Evolutionary conservation across 371 early-diverging fungal species (phyloP), one percentile per base, ranked within the genome.

Genomic region (Mortierella sp.): DNA sequence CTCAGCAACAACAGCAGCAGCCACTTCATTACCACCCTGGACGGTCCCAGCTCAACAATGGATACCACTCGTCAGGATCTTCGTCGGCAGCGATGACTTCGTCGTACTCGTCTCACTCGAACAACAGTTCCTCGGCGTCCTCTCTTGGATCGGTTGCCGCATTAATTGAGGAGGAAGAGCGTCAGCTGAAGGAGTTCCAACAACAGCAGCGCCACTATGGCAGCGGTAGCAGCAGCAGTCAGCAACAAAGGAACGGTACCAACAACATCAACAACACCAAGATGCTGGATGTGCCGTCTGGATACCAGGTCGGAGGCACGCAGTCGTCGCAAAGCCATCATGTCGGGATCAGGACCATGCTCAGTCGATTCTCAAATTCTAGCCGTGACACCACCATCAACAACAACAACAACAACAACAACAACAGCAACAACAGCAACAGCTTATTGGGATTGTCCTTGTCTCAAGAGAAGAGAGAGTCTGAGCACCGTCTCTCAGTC

Each of bases 91-190:
- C 84, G 6, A 19, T 75, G 54, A 76, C 67, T 5, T 79, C 82
- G 53, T 77, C 81, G 34, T 80, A 78, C 43, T 78, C 80, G 2
- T 80, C 80, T 5, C 73, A 61, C 5, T 80, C 84, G 50, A 84
- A 80, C 71, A 74, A 77, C 57, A 80, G 75, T 26, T 84, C 84
- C 2, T 80, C 84, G 28, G 71, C 73, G 0, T 84, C 84, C 14
- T 84, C 84, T 34, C 53, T 84, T 26, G 84, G 84, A 24, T 84
- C 84, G 8, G 74, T 84, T 6, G 84, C 84, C 6, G 84, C 84
- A 6, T 31, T 80, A 54, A 64, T 84, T 31, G 84, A 80, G 26
- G 84, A 84, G 69, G 84, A 84, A 44, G 83, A 84, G 21, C 80
- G 84, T 4, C 69, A 78, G 78, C 57, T 78, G 80, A 75, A 78